Evolutionary conservation across 331 rosid genomes (phyloP), one percentile per base, ranked within the genome.

Genomic region (Prunus yedoensis): DNA sequence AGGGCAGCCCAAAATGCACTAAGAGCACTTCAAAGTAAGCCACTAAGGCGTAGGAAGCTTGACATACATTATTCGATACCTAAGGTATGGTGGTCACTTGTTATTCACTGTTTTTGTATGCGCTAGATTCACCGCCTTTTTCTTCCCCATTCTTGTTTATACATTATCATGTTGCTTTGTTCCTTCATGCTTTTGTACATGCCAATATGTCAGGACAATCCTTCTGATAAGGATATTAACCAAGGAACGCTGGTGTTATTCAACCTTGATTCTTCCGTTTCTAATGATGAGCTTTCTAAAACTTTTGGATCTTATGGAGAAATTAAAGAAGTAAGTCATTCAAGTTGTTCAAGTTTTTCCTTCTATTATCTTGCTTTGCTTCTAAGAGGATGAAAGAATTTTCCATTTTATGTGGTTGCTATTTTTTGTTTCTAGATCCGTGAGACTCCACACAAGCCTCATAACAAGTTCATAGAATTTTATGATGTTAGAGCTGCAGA

Each of bases 51-150:
- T 67, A 83, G 91, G 87, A 88, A 86, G 75, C 95, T 91, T 15
- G 93, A 91, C 82, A 88, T 91, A 73, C 95, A 89, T 75, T 91
- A 86, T 82, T 91, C 93, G 57, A 82, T 91, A 79, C 95, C 95
- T 21, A 91, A 91, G 93, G 97, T 91, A 86, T 27, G 58, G 57
- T 50, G 65, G n/a, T 76, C 61, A 17, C 38, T 73, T 41, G 43
- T 17, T 25, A 45, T 30, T 59, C 50, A 43, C 46, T 59, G 25
- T 45, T 45, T 27, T 45, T 61, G 47, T 47, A 18, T 61, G 14
- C 1, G 15, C 46, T 45, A 57, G 14, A 45, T 73, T 45, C 4
- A 14, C 1, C 6, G 43, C 27, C 12, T 4, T 23, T 4, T 59
- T 73, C 28, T 59, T 27, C 50, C 25, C 13, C 2, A 23, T 10